A percentile compares a stretch with the other conserved stretches of the same genome.
Conservation (phyloP, 1,284 basidiomycete genomes). For the Rhodotorula sp. region DNA sequence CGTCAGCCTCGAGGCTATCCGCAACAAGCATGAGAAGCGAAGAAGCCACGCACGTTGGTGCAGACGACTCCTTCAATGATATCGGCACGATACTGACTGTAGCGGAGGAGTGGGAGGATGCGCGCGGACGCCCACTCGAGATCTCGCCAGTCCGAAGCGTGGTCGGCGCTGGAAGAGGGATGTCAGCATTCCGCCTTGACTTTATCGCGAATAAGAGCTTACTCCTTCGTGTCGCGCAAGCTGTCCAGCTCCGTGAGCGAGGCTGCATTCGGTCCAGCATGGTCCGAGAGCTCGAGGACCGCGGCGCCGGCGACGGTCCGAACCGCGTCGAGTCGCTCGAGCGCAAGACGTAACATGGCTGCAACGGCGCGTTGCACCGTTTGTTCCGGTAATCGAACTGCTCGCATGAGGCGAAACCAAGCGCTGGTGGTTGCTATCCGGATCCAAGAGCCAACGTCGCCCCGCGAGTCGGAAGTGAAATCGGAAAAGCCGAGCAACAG, state of each 20-base stretch:
- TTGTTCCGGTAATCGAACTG: conserved; percentile 40
- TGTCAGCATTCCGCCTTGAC: no score
- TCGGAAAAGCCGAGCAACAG: conserved; percentile 70
- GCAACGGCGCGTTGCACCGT: conserved; percentile 46
- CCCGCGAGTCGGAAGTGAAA: conserved; percentile 89
- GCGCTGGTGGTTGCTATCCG: conserved; percentile 56
- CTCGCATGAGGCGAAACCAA: conserved; percentile 47
- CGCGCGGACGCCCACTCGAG: conserved; percentile 64
- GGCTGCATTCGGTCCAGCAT: background rate
- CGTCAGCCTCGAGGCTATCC: conserved; percentile 15
- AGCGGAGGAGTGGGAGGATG: conserved; percentile 64
- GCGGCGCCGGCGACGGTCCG: conserved; percentile 73
- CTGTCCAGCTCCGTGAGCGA: no score
- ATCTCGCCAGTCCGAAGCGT: conserved; percentile 22
- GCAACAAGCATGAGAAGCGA: background rate
- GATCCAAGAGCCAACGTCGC: conserved; percentile 97
- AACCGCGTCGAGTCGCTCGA: conserved; percentile 87
- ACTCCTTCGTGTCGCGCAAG: no score
- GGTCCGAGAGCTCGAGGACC: conserved; percentile 37
- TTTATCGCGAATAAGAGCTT: no score
- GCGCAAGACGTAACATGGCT: conserved; percentile 78
- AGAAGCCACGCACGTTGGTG: conserved; percentile 62
- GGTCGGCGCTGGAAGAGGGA: background rate
- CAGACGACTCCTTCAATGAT: conserved; percentile 71
- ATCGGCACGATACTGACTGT: conserved; percentile 61